Percentiles rank a stretch among this genome's conserved stretches.
Conservation (phyloP, 768 basidiomycete genomes). For the Suillus subalutaceus region DNA sequence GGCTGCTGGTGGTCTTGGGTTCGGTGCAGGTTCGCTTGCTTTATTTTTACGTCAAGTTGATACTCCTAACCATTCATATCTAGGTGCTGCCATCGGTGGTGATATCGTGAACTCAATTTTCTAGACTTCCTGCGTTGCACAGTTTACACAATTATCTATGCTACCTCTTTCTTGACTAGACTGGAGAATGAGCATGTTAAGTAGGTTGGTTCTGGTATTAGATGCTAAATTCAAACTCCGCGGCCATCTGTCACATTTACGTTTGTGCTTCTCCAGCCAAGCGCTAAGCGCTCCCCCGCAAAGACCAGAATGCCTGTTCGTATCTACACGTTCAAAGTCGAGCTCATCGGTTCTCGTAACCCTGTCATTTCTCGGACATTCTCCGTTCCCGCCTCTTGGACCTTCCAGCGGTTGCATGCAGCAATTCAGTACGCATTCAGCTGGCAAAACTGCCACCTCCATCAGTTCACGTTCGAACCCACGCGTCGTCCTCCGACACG, state of each 20-base stretch:
- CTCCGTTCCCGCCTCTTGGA: conserved; percentile 22
- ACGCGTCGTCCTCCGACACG: background rate
- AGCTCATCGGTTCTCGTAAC: conserved; percentile 18
- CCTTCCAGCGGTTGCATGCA: conserved; percentile 22
- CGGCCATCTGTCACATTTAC: background rate
- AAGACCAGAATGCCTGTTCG: conserved; percentile 9
- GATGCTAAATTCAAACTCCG: background rate
- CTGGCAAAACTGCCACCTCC: conserved; percentile 21
- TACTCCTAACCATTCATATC: conserved; percentile 5
- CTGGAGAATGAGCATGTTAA: background rate
- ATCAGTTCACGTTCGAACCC: conserved; percentile 19
- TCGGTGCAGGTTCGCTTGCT: conserved; percentile 44
- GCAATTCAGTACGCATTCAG: conserved; percentile 24
- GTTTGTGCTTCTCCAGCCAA: too few relatives aligned
- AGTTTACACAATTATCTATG: background rate
- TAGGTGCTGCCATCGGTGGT: conserved; percentile 49
- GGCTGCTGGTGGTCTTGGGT: conserved; percentile 47
- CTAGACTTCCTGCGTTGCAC: conserved; percentile 24
- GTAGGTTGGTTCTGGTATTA: too few relatives aligned
- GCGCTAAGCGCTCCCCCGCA: too few relatives aligned
- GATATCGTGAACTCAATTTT: conserved; percentile 52
- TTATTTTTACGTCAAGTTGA: background rate
- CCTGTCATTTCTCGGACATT: conserved; percentile 25
- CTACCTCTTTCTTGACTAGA: background rate
- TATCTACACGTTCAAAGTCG: conserved; percentile 23